Evolutionary conservation across 2,329 filamentous ascomycete species (phyloP).

Genomic region (Metarhizium anisopliae): DNA sequence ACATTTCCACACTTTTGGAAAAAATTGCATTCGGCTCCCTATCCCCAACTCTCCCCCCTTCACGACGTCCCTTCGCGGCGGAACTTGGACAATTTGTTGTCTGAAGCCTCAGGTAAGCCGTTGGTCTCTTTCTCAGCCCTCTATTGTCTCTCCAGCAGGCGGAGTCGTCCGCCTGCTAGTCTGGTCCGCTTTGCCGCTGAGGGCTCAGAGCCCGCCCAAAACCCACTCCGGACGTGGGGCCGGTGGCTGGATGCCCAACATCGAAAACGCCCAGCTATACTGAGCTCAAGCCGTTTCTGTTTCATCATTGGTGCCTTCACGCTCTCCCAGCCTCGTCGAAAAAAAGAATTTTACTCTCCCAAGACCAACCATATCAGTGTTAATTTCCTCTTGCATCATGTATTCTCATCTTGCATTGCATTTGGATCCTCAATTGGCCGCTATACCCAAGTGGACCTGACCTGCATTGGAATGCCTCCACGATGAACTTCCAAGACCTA

Average conservation of each 20-base stretch:
- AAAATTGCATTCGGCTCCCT: background rate
- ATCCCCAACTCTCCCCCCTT: background rate
- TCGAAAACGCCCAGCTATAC: background rate
- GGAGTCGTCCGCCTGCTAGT: slow-evolving; percentile 1
- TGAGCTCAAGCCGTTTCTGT: background rate
- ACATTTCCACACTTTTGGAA: background rate
- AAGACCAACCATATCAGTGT: slow-evolving; percentile 25
- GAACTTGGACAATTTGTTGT: background rate
- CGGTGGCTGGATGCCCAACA: slow-evolving; percentile 7
- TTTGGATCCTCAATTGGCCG: slow-evolving; percentile 25
- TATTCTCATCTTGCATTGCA: slow-evolving; percentile 20
- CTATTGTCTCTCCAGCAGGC: background rate
- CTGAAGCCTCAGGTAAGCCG: background rate
- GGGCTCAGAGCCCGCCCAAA: background rate
- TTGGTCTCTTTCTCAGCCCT: background rate
- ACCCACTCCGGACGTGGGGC: slow-evolving; percentile 4
- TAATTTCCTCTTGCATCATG: slow-evolving; percentile 19
- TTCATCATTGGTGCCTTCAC: background rate
- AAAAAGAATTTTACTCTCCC: slow-evolving; percentile 10
- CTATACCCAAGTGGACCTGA: slow-evolving; percentile 22
- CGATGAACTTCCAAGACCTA: slow-evolving; percentile 30
- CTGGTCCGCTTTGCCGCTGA: background rate
- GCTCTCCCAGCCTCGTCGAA: slow-evolving; percentile 17
- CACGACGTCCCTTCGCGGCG: background rate
- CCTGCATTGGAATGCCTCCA: slow-evolving; percentile 14